phyloP scores from a whole-genome alignment of 2,329 filamentous ascomycete species.

The Pseudodiploospora longispora region DNA sequence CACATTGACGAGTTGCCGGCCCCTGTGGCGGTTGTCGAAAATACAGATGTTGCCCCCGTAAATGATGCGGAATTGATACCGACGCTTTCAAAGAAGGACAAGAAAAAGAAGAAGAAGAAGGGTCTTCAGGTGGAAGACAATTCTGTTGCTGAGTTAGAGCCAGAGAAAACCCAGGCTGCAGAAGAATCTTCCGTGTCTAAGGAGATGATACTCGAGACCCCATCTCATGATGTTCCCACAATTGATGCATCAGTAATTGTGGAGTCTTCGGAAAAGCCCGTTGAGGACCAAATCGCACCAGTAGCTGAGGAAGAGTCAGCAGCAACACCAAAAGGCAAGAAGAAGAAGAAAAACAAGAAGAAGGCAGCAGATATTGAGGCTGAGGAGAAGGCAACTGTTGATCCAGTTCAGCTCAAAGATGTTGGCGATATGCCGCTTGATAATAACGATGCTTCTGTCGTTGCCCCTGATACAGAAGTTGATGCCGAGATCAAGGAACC shows the following conservation, averaged over 20 bases:
- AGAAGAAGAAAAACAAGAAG: constrained; percentile 9
- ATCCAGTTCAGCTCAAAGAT: not conserved
- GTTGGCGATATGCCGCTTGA: not conserved
- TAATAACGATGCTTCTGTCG: not conserved
- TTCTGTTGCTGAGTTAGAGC: not conserved
- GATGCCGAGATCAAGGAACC: no score
- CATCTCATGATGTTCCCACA: no score
- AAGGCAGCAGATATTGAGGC: not conserved
- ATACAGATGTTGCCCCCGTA: not conserved
- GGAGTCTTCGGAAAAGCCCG: not conserved
- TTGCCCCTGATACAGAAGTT: no score
- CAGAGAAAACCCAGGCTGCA: no score
- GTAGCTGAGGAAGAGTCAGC: not conserved
- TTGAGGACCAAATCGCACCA: not conserved
- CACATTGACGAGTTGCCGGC: not conserved
- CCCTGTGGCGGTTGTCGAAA: not conserved
- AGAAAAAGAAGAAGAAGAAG: constrained; percentile 22
- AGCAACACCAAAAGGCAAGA: constrained; percentile 9
- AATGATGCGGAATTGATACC: not conserved
- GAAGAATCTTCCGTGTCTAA: no score
- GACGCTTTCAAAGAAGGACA: constrained; percentile 16
- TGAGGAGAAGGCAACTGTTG: not conserved
- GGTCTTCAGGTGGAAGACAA: constrained; percentile 8
- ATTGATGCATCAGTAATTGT: no score
- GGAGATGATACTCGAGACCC: no score